phyloP scores from a whole-genome alignment of 331 rosid genomes.

The Dryas integrifolia region DNA sequence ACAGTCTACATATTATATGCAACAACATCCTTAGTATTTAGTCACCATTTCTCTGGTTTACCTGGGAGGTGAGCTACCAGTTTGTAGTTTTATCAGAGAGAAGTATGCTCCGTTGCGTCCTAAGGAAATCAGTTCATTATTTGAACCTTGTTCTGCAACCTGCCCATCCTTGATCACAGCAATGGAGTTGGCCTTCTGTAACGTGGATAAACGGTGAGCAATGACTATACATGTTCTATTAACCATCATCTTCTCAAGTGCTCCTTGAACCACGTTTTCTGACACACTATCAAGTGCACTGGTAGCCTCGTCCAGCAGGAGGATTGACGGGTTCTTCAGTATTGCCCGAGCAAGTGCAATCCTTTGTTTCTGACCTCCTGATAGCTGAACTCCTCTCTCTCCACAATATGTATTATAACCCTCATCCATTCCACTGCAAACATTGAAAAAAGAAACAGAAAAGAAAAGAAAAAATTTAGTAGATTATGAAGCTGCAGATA shows the following conservation, averaged over 20 bases:
- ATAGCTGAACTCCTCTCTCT: constrained; percentile 84
- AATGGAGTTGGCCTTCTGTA: constrained; percentile 70
- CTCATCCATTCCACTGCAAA: constrained; percentile 73
- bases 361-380: constrained; percentile 95
- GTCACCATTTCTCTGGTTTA: neutral
- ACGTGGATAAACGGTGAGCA: constrained; percentile 76
- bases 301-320: constrained; percentile 85
- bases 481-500: neutral
- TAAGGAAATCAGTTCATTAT: constrained; percentile 63
- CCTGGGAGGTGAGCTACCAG: constrained; percentile 35
- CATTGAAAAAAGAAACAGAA: neutral
- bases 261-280: constrained; percentile 76
- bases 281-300: constrained; percentile 92
- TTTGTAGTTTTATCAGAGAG: constrained; percentile 61
- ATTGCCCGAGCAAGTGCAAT: constrained; percentile 84
- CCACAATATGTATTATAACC: constrained; percentile 79
- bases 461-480: neutral
- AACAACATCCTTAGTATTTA: neutral
- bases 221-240: constrained; percentile 75
- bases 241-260: constrained; percentile 78
- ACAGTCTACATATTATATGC: neutral
- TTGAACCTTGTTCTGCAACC: constrained; percentile 83
- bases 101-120: constrained; percentile 55
- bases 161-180: constrained; percentile 73
- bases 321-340: constrained; percentile 75